These are phyloP conservation scores for Poteriospumella lacustris DNA, from an alignment of 108 stramenopile species.

Conservation along the genomic window DNA sequence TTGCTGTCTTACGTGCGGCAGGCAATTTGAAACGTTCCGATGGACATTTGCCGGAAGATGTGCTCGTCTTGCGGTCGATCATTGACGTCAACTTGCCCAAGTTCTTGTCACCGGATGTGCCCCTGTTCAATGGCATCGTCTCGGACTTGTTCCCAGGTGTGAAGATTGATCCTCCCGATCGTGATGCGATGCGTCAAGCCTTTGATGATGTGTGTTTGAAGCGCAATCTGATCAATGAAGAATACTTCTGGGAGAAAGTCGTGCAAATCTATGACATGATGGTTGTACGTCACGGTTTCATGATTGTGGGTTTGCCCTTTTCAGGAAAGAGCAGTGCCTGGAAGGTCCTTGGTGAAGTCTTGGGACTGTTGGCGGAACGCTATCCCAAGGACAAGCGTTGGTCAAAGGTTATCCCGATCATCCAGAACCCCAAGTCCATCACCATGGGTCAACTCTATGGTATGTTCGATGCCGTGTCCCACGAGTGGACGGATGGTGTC, in stretches of 20 bases:
- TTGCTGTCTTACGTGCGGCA: constrained; percentile 63
- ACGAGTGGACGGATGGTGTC: constrained; percentile 67
- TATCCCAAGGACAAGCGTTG: constrained; percentile 54
- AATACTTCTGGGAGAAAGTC: constrained; percentile 62
- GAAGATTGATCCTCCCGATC: constrained; percentile 53
- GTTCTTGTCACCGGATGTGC: constrained; percentile 62
- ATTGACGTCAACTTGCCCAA: constrained; percentile 68
- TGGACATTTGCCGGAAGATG: constrained; percentile 56
- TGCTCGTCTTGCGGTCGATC: constrained; percentile 59
- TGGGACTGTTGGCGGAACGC: constrained; percentile 35
- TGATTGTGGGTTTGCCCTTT: constrained; percentile 65
- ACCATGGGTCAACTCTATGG: constrained; percentile 65
- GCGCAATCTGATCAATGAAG: constrained; percentile 49
- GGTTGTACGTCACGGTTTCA: constrained; percentile 69
- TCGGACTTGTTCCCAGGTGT: constrained; percentile 62
- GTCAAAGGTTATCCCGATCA: constrained; percentile 55
- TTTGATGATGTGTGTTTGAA: constrained; percentile 47
- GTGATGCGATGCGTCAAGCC: constrained; percentile 44
- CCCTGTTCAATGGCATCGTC: constrained; percentile 63
- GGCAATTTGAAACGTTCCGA: constrained; percentile 62
- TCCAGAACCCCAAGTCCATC: constrained; percentile 65
- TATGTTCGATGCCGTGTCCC: constrained; percentile 56
- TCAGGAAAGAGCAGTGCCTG: constrained; percentile 59
- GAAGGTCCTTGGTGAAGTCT: constrained; percentile 45
- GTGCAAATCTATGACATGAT: constrained; percentile 71